A percentile compares a stretch with the other conserved stretches of the same genome.
phyloP scores from a whole-genome alignment of 2,329 filamentous ascomycete genomes.

The Colletotrichum sansevieriae region DNA sequence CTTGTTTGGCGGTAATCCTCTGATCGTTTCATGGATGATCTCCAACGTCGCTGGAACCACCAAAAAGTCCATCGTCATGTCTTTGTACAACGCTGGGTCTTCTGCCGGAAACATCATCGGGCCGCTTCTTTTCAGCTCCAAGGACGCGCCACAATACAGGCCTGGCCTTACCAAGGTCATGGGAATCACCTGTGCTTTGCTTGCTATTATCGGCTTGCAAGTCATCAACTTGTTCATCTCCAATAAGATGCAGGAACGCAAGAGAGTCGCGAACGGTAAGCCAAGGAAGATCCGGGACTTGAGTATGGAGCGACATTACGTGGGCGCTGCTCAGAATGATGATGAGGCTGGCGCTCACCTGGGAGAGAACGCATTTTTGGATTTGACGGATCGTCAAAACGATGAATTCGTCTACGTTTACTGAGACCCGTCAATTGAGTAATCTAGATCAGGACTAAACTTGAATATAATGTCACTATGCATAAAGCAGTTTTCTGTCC shows the following conservation, averaged over 20 bases:
- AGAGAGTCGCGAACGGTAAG: slow-evolving; percentile 71
- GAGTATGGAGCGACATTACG: slow-evolving; percentile 70
- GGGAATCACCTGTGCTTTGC: slow-evolving; percentile 65
- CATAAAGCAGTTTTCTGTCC: neutral
- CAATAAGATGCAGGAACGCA: slow-evolving; percentile 68
- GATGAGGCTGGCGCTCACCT: slow-evolving; percentile 47
- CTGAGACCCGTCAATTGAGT: slow-evolving; percentile 46
- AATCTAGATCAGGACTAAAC: neutral
- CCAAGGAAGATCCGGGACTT: slow-evolving; percentile 67
- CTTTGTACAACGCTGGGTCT: slow-evolving; percentile 72
- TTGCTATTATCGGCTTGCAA: slow-evolving; percentile 28
- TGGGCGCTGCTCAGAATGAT: slow-evolving; percentile 49
- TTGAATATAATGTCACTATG: neutral
- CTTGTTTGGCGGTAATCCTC: slow-evolving; percentile 74
- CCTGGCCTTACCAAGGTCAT: slow-evolving; percentile 69
- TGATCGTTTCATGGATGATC: slow-evolving; percentile 77
- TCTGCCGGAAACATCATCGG: slow-evolving; percentile 77
- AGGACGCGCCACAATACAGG: slow-evolving; percentile 70
- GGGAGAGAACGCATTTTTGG: slow-evolving; percentile 66
- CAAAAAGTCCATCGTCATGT: slow-evolving; percentile 75
- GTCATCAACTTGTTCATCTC: slow-evolving; percentile 31
- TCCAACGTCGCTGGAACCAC: slow-evolving; percentile 77
- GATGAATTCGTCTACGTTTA: slow-evolving; percentile 77
- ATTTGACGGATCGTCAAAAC: slow-evolving; percentile 75
- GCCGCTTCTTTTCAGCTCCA: slow-evolving; percentile 70